Evolutionary conservation across 768 basidiomycete genomes (phyloP), one percentile per base, ranked within the genome.

Genomic region (Boletus fagicola): DNA sequence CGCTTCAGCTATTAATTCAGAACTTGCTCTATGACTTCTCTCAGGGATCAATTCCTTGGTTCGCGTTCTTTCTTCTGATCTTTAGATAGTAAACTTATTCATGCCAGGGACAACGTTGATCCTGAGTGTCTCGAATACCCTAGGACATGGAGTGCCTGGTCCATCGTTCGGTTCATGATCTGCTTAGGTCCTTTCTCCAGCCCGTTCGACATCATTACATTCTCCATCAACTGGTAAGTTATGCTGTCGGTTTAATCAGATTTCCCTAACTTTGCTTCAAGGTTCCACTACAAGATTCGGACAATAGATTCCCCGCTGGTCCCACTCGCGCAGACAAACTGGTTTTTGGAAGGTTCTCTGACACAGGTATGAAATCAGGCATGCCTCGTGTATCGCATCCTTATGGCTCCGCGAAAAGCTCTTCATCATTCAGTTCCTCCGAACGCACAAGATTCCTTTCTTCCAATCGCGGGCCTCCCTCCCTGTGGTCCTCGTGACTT

Each of bases 1-100:
- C 74, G 12, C 36, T 74, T 36, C 72, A 74, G 38, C 36, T 74
- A 9, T 62, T 74, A 36, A 57, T 64, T 22, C 72, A 74, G 54
- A 74, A 75, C 51, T 45, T 74, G 28, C 61, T 74, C 2, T 74
- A 74, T 50, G 74, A 74, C 55, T 75, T 74, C 46, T 74, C 74
- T 28, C 73, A 74, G 13, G 73, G 61, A 22, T 73, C 73, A 1
- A 74, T 74, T 53, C 73, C 74, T 39, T 74, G 73, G 71, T 73
- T 54, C 16, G 62, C 45, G 39, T 7, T 28, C 26, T 53, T 24
- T 20, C 15, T 15, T 43, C 7, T 16, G 28, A 49, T 50, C 20
- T 2, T 40, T 31, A 15, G n/a, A 51, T 38, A 15, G n/a, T 24
- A 38, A 10, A 40, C 52, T 64, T 16, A 73, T 46, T 12, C 20